Percentiles rank a stretch among this genome's conserved stretches.
These are phyloP conservation scores for Bacidia gigantensis DNA, from an alignment of 495 filamentous ascomycete species.

Conservation along the genomic window DNA sequence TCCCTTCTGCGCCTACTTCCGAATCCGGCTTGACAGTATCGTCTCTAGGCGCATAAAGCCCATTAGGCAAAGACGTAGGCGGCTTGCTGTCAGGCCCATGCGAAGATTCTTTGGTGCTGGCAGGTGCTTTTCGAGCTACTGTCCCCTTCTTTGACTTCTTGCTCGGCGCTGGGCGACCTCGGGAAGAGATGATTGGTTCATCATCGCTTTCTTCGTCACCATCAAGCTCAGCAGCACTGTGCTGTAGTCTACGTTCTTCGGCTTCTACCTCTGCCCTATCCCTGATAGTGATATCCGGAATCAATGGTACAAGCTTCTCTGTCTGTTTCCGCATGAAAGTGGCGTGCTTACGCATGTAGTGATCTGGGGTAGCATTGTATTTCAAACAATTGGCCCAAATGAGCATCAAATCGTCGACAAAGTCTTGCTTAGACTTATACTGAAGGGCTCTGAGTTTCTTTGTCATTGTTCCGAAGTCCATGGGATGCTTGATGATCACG, in stretches of 20 bases:
- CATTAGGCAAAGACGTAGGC: not conserved
- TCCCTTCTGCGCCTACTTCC: constrained; percentile 49
- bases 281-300: constrained; percentile 80
- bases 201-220: constrained; percentile 88
- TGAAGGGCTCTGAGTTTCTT: constrained; percentile 83
- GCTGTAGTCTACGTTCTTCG: constrained; percentile 74
- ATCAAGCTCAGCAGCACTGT: constrained; percentile 56
- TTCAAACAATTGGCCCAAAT: constrained; percentile 95
- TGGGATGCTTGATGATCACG: constrained; percentile 86
- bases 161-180: constrained; percentile 78
- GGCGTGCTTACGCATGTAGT: constrained; percentile 83
- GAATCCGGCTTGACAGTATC: constrained; percentile 47
- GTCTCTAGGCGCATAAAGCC: constrained; percentile 19
- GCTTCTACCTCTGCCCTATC: constrained; percentile 93
- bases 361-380: constrained; percentile 82
- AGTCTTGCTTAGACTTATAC: constrained; percentile 91
- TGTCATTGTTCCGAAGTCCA: constrained; percentile 96
- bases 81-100: constrained; percentile 35
- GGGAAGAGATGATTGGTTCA: constrained; percentile 94
- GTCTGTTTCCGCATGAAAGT: constrained; percentile 94
- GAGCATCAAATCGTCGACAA: constrained; percentile 79
- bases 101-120: constrained; percentile 52
- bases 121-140: constrained; percentile 55
- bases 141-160: constrained; percentile 69
- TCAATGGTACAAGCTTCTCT: constrained; percentile 85